Evolutionary conservation across 805 yeast species (phyloP).

Genomic region (Ogataea nakhonphanomensis): DNA sequence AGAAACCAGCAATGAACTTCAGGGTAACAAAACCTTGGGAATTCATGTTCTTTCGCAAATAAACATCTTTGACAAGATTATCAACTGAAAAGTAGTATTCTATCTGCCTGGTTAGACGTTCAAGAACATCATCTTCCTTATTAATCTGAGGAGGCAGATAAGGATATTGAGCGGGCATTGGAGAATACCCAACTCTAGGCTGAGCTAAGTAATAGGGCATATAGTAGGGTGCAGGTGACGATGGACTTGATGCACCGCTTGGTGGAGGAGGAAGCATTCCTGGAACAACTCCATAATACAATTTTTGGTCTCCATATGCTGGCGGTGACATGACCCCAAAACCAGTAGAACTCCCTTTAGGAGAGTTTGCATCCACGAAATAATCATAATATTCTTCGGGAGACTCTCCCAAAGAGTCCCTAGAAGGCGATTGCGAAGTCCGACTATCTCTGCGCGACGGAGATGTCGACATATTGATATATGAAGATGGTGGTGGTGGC

Average conservation of each 20-base stretch:
- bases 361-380: background rate
- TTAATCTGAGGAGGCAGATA: background rate
- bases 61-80: conserved; percentile 79
- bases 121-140: conserved; percentile 13
- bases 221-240: conserved; percentile 11
- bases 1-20: conserved; percentile 56
- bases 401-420: conserved; percentile 16
- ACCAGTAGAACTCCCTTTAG: background rate
- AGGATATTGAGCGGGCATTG: conserved; percentile 7
- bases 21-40: conserved; percentile 65
- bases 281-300: conserved; percentile 12
- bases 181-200: conserved; percentile 8
- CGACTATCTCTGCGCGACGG: conserved; percentile 15
- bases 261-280: conserved; percentile 11
- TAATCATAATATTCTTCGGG: background rate
- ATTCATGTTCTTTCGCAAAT: conserved; percentile 73
- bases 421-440: conserved; percentile 15
- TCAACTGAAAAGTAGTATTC: conserved; percentile 87
- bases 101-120: conserved; percentile 47
- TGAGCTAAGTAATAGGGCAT: conserved; percentile 13
- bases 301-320: conserved; percentile 16
- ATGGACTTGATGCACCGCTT: conserved; percentile 8
- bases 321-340: conserved; percentile 9
- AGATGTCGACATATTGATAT: conserved; percentile 6
- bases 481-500: conserved; percentile 15